These are phyloP conservation scores for Chaetomium olivaceum DNA, from an alignment of 2,329 filamentous ascomycete genomes.

Conservation along the genomic window DNA sequence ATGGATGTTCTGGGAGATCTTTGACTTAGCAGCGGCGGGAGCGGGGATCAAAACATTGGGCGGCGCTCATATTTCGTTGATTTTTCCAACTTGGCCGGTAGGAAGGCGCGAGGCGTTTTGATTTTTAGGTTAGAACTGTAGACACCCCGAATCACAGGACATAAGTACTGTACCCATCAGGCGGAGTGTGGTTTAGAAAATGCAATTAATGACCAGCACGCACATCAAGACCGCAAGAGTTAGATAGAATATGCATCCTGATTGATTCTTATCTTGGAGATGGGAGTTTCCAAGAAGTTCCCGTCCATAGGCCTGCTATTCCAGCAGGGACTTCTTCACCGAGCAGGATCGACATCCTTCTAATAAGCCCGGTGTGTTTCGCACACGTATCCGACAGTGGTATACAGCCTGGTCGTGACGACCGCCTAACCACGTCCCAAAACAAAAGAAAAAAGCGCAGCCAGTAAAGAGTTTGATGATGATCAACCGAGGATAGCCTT, in stretches of 20 bases:
- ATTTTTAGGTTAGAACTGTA: not conserved
- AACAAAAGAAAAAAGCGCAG: slow-evolving; percentile 15
- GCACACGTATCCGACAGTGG: slow-evolving; percentile 23
- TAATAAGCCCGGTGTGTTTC: not conserved
- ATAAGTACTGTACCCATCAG: too few species aligned
- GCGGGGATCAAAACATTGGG: not conserved
- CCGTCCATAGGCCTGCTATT: slow-evolving; percentile 26
- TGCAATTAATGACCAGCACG: not conserved
- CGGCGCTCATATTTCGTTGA: not conserved
- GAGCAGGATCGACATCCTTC: not conserved
- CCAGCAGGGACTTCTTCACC: slow-evolving; percentile 21
- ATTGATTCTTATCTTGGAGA: slow-evolving; percentile 26
- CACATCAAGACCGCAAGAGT: not conserved
- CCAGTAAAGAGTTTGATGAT: not conserved
- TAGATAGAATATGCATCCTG: not conserved
- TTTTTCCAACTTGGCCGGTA: slow-evolving; percentile 3
- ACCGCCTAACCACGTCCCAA: not conserved
- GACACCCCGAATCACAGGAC: not conserved
- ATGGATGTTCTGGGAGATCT: not conserved
- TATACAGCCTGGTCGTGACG: slow-evolving; percentile 12
- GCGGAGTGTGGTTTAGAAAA: not conserved
- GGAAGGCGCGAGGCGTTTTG: slow-evolving; percentile 12
- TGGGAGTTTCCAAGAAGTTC: slow-evolving; percentile 27
- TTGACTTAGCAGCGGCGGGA: not conserved
- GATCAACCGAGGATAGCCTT: not conserved